These are phyloP conservation scores for Penicillium sclerotiorum DNA, from an alignment of 2,329 filamentous ascomycete genomes.

Conservation along the genomic window DNA sequence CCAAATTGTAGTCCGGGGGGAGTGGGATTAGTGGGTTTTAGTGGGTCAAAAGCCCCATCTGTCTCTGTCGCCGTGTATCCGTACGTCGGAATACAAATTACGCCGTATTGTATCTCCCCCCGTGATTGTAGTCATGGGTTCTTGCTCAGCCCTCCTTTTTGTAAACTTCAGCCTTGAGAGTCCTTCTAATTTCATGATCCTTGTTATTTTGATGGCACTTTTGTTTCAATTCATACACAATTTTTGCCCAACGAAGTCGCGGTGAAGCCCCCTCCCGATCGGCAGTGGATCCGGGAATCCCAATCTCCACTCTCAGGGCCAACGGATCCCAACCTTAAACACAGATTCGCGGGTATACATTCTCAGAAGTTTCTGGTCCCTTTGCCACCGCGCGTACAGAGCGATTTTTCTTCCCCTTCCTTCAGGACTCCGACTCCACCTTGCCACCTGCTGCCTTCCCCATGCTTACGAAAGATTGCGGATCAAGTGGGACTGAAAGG, in stretches of 20 bases:
- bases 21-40: background rate
- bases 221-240: background rate
- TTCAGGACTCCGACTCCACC: background rate
- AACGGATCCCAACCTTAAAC: slow-evolving; percentile 19
- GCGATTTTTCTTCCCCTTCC: background rate
- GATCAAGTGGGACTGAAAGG: background rate
- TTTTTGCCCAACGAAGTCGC: slow-evolving; percentile 4
- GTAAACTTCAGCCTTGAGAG: too few relatives aligned
- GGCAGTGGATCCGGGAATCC: slow-evolving; percentile 11
- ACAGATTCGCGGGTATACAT: background rate
- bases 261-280: slow-evolving; percentile 13
- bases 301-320: slow-evolving; percentile 16
- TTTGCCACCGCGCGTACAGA: too few relatives aligned
- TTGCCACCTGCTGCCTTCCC: background rate
- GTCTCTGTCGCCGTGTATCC: too few relatives aligned
- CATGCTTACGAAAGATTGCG: background rate
- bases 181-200: background rate
- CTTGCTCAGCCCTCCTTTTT: too few relatives aligned
- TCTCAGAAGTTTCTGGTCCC: background rate
- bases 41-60: too few relatives aligned
- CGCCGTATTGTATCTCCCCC: too few relatives aligned
- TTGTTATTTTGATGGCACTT: background rate
- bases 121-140: too few relatives aligned
- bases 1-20: slow-evolving; percentile 25
- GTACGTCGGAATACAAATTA: too few relatives aligned